A percentile compares a stretch with the other conserved stretches of the same genome.
These are phyloP conservation scores for Arachnomyces sp. DNA, from an alignment of 2,329 filamentous ascomycete genomes.

Conservation along the genomic window DNA sequence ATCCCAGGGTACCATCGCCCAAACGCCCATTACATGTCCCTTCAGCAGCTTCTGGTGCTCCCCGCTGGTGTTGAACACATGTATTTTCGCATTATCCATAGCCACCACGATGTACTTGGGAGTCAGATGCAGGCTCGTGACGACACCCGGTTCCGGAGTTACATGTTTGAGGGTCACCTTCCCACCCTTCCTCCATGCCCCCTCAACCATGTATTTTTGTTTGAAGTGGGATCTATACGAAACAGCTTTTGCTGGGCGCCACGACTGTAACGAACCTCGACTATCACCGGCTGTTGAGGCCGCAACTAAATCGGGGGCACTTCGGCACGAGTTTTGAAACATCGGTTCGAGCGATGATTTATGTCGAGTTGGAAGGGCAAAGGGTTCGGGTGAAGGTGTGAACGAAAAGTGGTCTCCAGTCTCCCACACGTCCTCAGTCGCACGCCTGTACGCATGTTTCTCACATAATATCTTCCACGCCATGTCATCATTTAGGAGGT, in stretches of 20 bases:
- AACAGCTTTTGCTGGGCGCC: slow-evolving; percentile 54
- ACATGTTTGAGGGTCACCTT: slow-evolving; percentile 75
- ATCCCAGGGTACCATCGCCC: slow-evolving; percentile 98
- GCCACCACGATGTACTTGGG: slow-evolving; percentile 96
- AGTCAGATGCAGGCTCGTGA: slow-evolving; percentile 89
- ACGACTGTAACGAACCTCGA: too few species aligned
- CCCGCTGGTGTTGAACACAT: slow-evolving; percentile 91
- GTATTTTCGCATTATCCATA: slow-evolving; percentile 95
- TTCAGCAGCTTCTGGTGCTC: slow-evolving; percentile 80
- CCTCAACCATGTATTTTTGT: slow-evolving; percentile 92
- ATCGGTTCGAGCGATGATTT: too few species aligned
- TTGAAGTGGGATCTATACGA: slow-evolving; percentile 98
- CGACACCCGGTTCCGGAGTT: slow-evolving; percentile 91
- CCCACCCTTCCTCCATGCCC: slow-evolving; percentile 92
- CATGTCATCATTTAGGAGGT: slow-evolving; percentile 89
- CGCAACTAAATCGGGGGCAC: too few species aligned
- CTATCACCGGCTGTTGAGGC: too few species aligned
- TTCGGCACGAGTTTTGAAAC: too few species aligned
- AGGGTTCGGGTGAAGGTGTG: slow-evolving; percentile 39
- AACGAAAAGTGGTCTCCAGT: slow-evolving; percentile 26
- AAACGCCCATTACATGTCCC: slow-evolving; percentile 97
- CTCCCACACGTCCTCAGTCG: slow-evolving; percentile 39
- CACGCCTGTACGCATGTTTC: slow-evolving; percentile 75
- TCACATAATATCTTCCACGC: slow-evolving; percentile 97
- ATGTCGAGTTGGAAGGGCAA: too few species aligned